Conservation (phyloP, 2,329 filamentous ascomycete species). For the Botrytis fragariae region DNA sequence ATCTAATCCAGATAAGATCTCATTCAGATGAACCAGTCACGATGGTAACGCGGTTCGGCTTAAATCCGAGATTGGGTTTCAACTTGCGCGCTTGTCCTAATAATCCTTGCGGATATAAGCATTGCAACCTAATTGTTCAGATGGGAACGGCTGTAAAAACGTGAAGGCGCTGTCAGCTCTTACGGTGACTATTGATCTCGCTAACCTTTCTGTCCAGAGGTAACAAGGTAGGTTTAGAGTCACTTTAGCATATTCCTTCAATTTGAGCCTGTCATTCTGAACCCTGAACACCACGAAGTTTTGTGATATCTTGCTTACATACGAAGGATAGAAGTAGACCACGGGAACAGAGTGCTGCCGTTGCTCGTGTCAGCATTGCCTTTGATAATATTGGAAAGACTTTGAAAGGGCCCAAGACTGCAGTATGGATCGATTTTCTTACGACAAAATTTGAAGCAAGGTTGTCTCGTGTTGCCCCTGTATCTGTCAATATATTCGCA, state of each 20-base stretch:
- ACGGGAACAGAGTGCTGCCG: not conserved
- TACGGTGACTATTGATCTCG: not conserved
- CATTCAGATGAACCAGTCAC: not conserved
- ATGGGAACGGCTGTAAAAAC: not conserved
- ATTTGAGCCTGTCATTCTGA: not conserved
- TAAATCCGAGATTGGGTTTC: not conserved
- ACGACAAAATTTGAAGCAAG: not conserved
- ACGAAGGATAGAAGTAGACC: not conserved
- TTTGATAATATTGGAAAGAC: not conserved
- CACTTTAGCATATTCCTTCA: not conserved
- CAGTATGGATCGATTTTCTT: not conserved
- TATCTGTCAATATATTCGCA: not conserved
- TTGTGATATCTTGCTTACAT: not conserved
- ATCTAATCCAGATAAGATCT: conserved; percentile 1
- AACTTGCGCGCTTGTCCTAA: not conserved
- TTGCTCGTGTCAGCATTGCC: not conserved
- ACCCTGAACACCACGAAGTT: not conserved
- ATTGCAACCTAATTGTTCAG: not conserved
- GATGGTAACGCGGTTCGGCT: conserved; percentile 3
- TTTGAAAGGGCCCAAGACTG: not conserved
- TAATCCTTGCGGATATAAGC: not conserved
- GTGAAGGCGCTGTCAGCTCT: not conserved
- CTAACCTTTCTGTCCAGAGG: not conserved
- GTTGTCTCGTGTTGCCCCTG: conserved; percentile 6
- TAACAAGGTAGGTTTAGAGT: not conserved